A percentile compares a stretch with the other conserved stretches of the same genome.
phyloP scores from a whole-genome alignment of 306 rosid species.

The Cucumis melo region DNA sequence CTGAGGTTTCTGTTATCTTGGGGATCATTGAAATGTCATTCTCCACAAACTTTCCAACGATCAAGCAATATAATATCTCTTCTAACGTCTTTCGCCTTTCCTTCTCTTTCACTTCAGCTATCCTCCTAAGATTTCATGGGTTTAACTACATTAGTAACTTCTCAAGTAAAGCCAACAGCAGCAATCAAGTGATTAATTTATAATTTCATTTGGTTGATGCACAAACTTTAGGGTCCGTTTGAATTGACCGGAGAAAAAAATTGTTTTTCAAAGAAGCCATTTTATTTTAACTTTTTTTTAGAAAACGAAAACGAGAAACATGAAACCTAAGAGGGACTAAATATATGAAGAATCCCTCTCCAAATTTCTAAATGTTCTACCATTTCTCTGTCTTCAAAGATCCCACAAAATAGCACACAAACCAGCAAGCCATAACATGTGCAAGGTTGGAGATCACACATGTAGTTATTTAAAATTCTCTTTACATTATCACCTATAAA shows the following conservation, averaged over 20 bases:
- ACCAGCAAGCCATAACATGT: neutral
- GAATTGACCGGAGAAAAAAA: too few relatives aligned
- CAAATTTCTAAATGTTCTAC: neutral
- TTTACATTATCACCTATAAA: neutral
- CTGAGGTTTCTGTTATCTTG: conserved; percentile 45
- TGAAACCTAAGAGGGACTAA: neutral
- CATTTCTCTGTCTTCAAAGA: neutral
- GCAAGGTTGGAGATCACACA: too few relatives aligned
- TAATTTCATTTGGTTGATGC: neutral
- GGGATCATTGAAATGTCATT: conserved; percentile 67
- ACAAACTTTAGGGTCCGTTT: too few relatives aligned
- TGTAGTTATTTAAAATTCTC: neutral
- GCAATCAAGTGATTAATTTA: neutral
- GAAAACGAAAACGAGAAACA: too few relatives aligned
- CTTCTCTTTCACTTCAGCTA: conserved; percentile 73
- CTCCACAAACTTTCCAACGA: conserved; percentile 54
- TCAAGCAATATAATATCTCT: conserved; percentile 75
- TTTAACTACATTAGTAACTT: conserved; percentile 11
- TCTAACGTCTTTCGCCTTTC: conserved; percentile 51
- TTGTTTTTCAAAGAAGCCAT: too few relatives aligned
- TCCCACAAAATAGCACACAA: neutral
- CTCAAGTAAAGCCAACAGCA: conserved; percentile 15
- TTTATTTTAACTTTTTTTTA: too few relatives aligned
- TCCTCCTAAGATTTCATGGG: conserved; percentile 51
- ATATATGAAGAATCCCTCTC: neutral